Base-by-base conservation (phyloP, 331 rosid genomes). In the Cydonia oblonga region DNA sequence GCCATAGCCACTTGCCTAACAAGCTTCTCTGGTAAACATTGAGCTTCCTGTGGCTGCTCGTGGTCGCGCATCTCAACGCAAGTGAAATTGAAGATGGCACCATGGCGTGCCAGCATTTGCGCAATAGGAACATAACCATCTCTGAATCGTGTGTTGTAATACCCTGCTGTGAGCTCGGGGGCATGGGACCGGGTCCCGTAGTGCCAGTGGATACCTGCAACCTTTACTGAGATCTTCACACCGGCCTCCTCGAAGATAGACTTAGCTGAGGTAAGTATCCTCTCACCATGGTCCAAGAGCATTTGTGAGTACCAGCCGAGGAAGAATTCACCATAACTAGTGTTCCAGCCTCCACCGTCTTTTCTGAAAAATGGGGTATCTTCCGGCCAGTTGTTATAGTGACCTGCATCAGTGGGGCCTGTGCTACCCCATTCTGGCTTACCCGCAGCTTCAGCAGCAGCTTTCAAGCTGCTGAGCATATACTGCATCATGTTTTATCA, bases 201-300 rank as follows among this genome's bases (percentile, higher is more conserved):
- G 56, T 95, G 99, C 99, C 99, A 95, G 80, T 95, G 99, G 72
- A 95, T 95, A 44, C 99, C 99, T 1, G 99, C 90, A 22, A 95
- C 24, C 79, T 95, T 95, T 0, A 95, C 96, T 3, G 99, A 95
- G 72, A 95, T 87, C 84, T 95, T 89, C 2, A 88, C 90, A 0
- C 89, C 89, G 0, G 85, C 66, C 52, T 82, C 49, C 63, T 83
- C 84, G 22, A 86, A 91, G 78, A 82, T 59, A 5, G 96, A 79
- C 28, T 81, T 95, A 38, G 96, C 87, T 18, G 96, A 72, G 5
- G 82, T 22, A 71, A 95, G 96, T 61, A 95, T 91, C 38, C 97
- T 90, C 20, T 91, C 97, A 2, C 99, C 99, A 25, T 95, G 99
- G 69, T 81, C 88, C 26, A 95, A 6, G 38, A 95, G 86, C 96